Conservation (phyloP, 1,284 basidiomycete species). For the Malassezia sp. region DNA sequence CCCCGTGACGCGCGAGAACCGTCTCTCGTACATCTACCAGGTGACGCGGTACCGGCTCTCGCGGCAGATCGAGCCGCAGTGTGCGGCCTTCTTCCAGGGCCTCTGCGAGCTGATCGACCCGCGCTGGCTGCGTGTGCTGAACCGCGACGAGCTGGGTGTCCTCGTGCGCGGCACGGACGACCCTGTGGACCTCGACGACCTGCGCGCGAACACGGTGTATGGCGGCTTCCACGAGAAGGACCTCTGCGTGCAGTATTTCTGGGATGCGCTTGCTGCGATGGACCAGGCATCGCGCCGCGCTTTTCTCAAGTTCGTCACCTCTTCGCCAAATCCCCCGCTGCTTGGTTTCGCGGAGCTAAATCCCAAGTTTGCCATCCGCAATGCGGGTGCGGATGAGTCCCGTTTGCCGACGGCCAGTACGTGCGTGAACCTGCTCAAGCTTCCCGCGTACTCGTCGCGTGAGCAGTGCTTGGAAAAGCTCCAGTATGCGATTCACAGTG, state of each 20-base stretch:
- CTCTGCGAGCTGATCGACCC: conserved; percentile 42
- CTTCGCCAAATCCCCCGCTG: conserved; percentile 41
- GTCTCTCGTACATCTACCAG: conserved; percentile 74
- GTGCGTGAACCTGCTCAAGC: conserved; percentile 44
- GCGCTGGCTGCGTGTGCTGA: conserved; percentile 41
- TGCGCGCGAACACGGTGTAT: conserved; percentile 35
- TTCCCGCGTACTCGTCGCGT: conserved; percentile 32
- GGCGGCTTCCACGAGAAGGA: conserved; percentile 43
- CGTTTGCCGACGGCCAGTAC: conserved; percentile 43
- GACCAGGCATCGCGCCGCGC: conserved; percentile 28
- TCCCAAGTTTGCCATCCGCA: conserved; percentile 38
- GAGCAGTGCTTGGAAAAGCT: conserved; percentile 35
- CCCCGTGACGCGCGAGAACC: conserved; percentile 77
- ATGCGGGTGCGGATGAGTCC: conserved; percentile 30
- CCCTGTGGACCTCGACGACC: conserved; percentile 37
- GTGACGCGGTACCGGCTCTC: conserved; percentile 80
- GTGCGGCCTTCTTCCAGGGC: conserved; percentile 54
- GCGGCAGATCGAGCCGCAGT: conserved; percentile 69
- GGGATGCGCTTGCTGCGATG: conserved; percentile 32
- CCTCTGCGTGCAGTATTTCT: conserved; percentile 37
- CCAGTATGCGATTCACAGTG: conserved; percentile 36
- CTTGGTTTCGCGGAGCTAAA: conserved; percentile 41
- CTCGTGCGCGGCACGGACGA: conserved; percentile 38
- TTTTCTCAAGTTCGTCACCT: conserved; percentile 42
- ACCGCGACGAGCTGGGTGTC: conserved; percentile 38